Evolutionary conservation across 768 basidiomycete species (phyloP).

Genomic region (Russula ochroleuca): DNA sequence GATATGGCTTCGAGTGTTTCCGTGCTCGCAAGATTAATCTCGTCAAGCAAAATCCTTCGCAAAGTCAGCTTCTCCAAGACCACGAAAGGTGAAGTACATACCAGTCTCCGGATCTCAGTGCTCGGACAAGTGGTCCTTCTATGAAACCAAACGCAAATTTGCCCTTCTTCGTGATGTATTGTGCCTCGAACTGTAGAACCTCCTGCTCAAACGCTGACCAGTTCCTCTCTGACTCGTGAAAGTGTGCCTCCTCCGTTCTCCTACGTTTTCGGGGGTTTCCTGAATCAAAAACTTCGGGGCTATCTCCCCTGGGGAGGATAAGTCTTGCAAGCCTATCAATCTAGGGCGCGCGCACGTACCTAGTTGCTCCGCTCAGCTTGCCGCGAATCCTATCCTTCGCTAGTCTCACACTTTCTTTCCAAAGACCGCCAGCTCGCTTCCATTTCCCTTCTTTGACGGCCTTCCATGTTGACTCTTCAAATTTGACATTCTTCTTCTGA

Average conservation of each 20-base stretch:
- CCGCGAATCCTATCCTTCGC: slow-evolving; percentile 59
- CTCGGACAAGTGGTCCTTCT: slow-evolving; percentile 93
- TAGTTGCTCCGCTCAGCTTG: slow-evolving; percentile 33
- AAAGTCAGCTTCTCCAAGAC: background rate
- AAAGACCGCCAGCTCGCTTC: slow-evolving; percentile 77
- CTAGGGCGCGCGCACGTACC: slow-evolving; percentile 26
- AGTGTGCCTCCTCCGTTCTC: slow-evolving; percentile 48
- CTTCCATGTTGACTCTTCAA: slow-evolving; percentile 74
- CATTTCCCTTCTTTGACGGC: slow-evolving; percentile 81
- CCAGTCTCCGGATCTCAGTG: slow-evolving; percentile 87
- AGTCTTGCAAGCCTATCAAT: background rate
- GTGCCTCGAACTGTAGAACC: slow-evolving; percentile 78
- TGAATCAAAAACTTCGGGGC: slow-evolving; percentile 35
- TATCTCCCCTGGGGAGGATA: background rate
- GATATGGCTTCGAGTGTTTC: slow-evolving; percentile 94
- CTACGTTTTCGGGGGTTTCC: slow-evolving; percentile 64
- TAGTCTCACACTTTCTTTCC: slow-evolving; percentile 71
- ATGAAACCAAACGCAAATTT: slow-evolving; percentile 94
- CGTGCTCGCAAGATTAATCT: slow-evolving; percentile 90
- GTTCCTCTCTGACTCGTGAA: slow-evolving; percentile 43
- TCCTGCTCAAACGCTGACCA: slow-evolving; percentile 70
- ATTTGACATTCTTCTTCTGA: slow-evolving; percentile 81
- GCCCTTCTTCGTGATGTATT: slow-evolving; percentile 82
- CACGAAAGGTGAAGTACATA: slow-evolving; percentile 33
- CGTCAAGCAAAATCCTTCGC: slow-evolving; percentile 86